A percentile compares a stretch with the other conserved stretches of the same genome.
phyloP scores from a whole-genome alignment of 108 stramenopile species.

The Schizochytrium sp. region DNA sequence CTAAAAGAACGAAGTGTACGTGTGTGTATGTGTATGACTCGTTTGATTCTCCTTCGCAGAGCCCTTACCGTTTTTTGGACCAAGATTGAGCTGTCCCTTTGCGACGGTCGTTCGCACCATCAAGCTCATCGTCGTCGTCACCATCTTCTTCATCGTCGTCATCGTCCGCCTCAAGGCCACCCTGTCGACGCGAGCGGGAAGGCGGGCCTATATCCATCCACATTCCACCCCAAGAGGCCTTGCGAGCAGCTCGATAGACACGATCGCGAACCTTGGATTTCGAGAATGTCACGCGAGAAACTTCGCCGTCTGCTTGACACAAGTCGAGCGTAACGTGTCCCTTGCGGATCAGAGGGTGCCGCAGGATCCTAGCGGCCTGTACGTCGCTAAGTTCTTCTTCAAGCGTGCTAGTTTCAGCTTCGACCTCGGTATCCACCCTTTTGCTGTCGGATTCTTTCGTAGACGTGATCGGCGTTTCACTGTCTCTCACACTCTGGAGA shows the following conservation, averaged over 20 bases:
- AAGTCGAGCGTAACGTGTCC: not conserved
- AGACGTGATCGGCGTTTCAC: too few species aligned
- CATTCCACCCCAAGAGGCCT: not conserved
- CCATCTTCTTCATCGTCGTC: not conserved
- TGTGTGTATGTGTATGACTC: too few species aligned
- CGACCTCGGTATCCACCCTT: too few species aligned
- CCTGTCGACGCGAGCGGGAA: not conserved
- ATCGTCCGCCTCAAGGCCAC: not conserved
- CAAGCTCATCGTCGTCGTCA: not conserved
- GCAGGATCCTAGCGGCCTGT: not conserved
- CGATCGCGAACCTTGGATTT: not conserved
- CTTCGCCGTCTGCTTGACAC: not conserved
- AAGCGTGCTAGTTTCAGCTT: not conserved
- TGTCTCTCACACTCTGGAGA: too few species aligned
- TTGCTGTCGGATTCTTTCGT: too few species aligned
- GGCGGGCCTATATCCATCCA: not conserved
- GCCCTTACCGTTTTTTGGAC: too few species aligned
- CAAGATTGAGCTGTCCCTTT: too few species aligned
- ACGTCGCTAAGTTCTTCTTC: not conserved
- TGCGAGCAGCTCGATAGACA: not conserved
- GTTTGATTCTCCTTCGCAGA: too few species aligned
- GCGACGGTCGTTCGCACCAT: too few species aligned
- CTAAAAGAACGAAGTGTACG: too few species aligned
- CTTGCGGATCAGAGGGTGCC: not conserved
- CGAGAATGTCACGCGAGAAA: not conserved